phyloP scores from a whole-genome alignment of 2,329 filamentous ascomycete species.

The Pseudopithomyces maydicus region DNA sequence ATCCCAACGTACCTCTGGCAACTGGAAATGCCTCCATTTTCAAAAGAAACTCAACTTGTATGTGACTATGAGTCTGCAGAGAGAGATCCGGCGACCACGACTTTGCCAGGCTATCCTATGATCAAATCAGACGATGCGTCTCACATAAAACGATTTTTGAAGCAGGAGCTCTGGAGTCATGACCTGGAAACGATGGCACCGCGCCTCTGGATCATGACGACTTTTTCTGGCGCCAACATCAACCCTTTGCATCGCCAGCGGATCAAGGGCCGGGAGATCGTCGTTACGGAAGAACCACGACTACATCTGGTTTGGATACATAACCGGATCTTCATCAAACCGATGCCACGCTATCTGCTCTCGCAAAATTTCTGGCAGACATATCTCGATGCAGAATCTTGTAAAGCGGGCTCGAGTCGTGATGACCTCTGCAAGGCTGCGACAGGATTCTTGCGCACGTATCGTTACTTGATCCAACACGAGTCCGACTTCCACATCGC shows the following conservation, averaged over 20 bases:
- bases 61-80: constrained; percentile 16
- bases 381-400: not conserved
- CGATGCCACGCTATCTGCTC: constrained; percentile 21
- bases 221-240: constrained; percentile 22
- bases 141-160: constrained; percentile 13
- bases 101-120: constrained; percentile 9
- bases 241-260: constrained; percentile 23
- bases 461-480: constrained; percentile 46
- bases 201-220: constrained; percentile 22
- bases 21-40: constrained; percentile 19
- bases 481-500: constrained; percentile 41
- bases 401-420: not conserved
- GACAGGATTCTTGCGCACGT: constrained; percentile 47
- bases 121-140: constrained; percentile 5
- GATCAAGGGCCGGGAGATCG: constrained; percentile 22
- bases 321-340: constrained; percentile 23
- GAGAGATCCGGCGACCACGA: constrained; percentile 4
- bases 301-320: constrained; percentile 28
- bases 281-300: constrained; percentile 25
- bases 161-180: constrained; percentile 14
- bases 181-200: constrained; percentile 26
- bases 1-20: not conserved
- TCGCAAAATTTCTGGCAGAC: constrained; percentile 18
- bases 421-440: constrained; percentile 9
- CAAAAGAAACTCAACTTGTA: constrained; percentile 19